Conservation (phyloP, 2,329 filamentous ascomycete species). For the Penicillium janthinellum region DNA sequence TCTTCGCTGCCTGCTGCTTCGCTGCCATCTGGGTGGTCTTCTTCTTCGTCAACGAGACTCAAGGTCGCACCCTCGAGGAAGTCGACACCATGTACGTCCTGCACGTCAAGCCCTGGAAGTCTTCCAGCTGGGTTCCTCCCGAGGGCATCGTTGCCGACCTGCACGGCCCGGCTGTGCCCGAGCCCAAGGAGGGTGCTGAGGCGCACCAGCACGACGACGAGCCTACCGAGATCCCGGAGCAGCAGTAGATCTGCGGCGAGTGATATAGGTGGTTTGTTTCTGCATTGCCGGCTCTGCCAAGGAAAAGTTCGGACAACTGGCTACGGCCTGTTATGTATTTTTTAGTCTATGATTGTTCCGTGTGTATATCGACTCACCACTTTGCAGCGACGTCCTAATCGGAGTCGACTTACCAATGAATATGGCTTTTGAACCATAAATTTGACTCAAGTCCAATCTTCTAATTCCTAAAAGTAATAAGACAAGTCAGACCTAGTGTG, state of each 20-base stretch:
- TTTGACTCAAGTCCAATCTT: neutral
- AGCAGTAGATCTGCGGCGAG: slow-evolving; percentile 10
- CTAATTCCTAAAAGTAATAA: neutral
- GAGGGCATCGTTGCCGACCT: slow-evolving; percentile 34
- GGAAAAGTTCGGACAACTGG: slow-evolving; percentile 6
- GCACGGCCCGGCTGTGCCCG: slow-evolving; percentile 19
- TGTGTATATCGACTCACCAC: slow-evolving; percentile 20
- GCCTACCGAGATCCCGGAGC: slow-evolving; percentile 15
- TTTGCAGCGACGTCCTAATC: slow-evolving; percentile 11
- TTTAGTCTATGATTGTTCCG: slow-evolving; percentile 15
- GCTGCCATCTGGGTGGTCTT: slow-evolving; percentile 67
- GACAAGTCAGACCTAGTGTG: no score
- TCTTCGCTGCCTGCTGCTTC: slow-evolving; percentile 74
- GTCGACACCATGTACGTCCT: slow-evolving; percentile 78
- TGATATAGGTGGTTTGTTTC: neutral
- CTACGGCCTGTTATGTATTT: slow-evolving; percentile 13
- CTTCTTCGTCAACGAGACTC: slow-evolving; percentile 75
- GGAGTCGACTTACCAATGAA: slow-evolving; percentile 16
- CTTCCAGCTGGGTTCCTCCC: slow-evolving; percentile 52
- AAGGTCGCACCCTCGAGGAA: slow-evolving; percentile 74
- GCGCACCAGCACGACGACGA: slow-evolving; percentile 28
- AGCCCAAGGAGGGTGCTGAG: slow-evolving; percentile 22
- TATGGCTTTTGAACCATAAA: slow-evolving; percentile 13
- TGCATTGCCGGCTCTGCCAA: neutral
- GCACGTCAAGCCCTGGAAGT: slow-evolving; percentile 65